These are phyloP conservation scores for Raphanus hybrid DNA, from an alignment of 441 rosid species.

Conservation along the genomic window DNA sequence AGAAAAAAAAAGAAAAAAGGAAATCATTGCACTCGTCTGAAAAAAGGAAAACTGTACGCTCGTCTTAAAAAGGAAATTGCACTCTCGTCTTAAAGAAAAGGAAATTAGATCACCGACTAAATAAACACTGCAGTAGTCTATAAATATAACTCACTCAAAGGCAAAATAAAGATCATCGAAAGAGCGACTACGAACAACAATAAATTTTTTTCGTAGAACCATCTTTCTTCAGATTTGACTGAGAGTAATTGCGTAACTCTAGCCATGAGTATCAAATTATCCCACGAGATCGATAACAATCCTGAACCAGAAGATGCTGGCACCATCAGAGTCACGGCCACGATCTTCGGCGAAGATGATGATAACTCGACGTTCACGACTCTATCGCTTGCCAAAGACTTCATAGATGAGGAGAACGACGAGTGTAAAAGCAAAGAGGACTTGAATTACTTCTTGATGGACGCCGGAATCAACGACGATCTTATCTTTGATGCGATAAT, in stretches of 20 bases:
- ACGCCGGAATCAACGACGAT: background rate
- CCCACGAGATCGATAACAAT: background rate
- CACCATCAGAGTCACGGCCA: slow-evolving; percentile 10
- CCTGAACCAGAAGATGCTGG: slow-evolving; percentile 19
- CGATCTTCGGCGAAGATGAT: slow-evolving; percentile 5
- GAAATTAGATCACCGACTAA: background rate
- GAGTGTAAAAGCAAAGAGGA: slow-evolving; percentile 16
- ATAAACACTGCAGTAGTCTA: background rate
- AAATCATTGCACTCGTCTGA: too few relatives aligned
- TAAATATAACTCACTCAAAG: background rate
- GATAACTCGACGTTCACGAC: background rate
- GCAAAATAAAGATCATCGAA: background rate
- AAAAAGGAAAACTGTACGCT: too few relatives aligned
- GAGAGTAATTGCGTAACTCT: background rate
- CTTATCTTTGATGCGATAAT: background rate
- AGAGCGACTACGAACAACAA: slow-evolving; percentile 6
- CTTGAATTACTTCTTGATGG: slow-evolving; percentile 26
- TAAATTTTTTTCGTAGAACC: background rate
- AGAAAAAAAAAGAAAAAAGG: too few relatives aligned
- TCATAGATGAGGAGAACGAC: background rate
- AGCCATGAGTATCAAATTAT: background rate
- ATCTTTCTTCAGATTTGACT: background rate
- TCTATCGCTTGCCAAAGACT: background rate
- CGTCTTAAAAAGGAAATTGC: background rate
- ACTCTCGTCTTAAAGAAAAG: background rate